Evolutionary conservation across 228 moss, liverwort and hornwort species (phyloP).

Genomic region (Sphagnum fallax): DNA sequence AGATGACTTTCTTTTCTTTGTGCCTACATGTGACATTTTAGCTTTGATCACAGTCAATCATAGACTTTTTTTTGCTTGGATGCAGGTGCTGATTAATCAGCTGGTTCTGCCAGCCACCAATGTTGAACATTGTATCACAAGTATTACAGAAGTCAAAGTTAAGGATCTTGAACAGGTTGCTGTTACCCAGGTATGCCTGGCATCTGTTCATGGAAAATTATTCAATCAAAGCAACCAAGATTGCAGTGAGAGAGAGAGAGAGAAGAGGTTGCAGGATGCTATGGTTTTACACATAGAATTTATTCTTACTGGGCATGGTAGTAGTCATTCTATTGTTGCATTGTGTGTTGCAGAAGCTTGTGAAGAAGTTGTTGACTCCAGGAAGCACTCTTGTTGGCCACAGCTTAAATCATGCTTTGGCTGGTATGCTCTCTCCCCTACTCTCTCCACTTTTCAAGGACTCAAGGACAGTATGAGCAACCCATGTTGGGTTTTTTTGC

Average conservation of each 20-base stretch:
- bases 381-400: conserved; percentile 56
- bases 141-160: conserved; percentile 49
- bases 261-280: too few species aligned
- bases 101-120: conserved; percentile 46
- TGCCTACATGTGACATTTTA: not conserved
- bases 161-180: conserved; percentile 39
- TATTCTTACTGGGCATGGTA: too few species aligned
- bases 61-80: not conserved
- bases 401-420: conserved; percentile 54
- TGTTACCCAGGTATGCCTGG: conserved; percentile 19
- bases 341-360: conserved; percentile 28
- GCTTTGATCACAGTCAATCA: not conserved
- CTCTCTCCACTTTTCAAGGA: too few species aligned
- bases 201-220: too few species aligned
- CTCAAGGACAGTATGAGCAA: too few species aligned
- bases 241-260: too few species aligned
- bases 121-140: conserved; percentile 49
- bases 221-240: too few species aligned
- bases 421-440: conserved; percentile 19
- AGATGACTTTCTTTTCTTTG: not conserved
- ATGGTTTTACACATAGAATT: too few species aligned
- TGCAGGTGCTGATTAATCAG: conserved; percentile 51
- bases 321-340: too few species aligned
- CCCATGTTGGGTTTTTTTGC: too few species aligned
- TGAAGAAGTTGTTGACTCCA: conserved; percentile 42